Percentiles rank a stretch among this genome's conserved stretches.
Conservation (phyloP, 1,284 basidiomycete genomes). For the Malassezia pachydermatis region DNA sequence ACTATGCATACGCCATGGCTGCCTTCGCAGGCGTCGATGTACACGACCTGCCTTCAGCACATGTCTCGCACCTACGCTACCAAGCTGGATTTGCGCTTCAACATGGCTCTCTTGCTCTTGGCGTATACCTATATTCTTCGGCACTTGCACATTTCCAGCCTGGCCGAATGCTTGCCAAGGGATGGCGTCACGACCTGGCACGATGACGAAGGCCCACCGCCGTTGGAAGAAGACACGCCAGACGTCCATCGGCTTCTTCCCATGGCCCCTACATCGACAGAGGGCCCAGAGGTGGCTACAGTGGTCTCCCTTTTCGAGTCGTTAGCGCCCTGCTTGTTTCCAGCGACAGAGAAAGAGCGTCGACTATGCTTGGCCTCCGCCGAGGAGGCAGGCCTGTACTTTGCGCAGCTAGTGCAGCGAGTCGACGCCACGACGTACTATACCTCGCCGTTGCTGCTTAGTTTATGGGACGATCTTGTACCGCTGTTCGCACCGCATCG, state of each 20-base stretch:
- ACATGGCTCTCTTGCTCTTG: constrained; percentile 13
- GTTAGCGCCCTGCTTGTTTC: constrained; percentile 7
- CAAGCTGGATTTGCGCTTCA: constrained; percentile 7
- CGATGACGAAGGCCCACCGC: constrained; percentile 9
- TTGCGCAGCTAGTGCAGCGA: constrained; percentile 6
- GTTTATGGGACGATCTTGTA: constrained; percentile 1
- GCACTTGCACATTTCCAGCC: constrained; percentile 22
- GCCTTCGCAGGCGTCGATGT: too few relatives aligned
- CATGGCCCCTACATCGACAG: background rate
- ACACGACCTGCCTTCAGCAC: too few relatives aligned
- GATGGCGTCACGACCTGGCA: background rate
- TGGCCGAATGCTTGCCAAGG: constrained; percentile 4
- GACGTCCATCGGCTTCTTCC: background rate
- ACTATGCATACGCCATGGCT: too few relatives aligned
- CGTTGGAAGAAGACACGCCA: constrained; percentile 1
- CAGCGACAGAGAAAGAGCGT: background rate
- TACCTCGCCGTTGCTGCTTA: background rate
- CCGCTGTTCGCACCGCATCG: background rate
- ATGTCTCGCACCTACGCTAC: too few relatives aligned
- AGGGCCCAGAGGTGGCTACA: background rate
- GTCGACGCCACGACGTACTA: background rate
- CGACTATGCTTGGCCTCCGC: background rate
- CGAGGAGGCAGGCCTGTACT: constrained; percentile 8
- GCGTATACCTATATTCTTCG: constrained; percentile 27
- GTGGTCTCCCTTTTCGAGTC: background rate